phyloP scores from a whole-genome alignment of 768 basidiomycete genomes.

The Suillus subluteus region DNA sequence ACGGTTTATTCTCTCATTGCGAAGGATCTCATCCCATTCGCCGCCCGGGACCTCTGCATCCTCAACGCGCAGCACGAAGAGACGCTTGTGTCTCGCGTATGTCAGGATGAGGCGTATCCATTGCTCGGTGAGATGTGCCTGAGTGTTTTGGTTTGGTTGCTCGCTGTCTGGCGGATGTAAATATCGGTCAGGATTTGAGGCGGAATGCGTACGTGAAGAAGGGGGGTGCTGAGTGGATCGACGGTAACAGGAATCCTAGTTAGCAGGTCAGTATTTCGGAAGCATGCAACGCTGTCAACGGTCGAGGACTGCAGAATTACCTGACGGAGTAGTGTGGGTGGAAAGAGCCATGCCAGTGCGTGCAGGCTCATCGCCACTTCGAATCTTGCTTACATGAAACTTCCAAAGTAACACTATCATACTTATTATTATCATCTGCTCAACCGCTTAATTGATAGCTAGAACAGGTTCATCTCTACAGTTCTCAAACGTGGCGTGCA shows the following conservation, averaged over 20 bases:
- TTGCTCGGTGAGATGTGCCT: conserved; percentile 61
- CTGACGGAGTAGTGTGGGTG: conserved; percentile 58
- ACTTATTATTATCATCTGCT: too few species aligned
- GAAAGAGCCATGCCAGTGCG: conserved; percentile 51
- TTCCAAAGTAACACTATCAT: too few species aligned
- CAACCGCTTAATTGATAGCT: background rate
- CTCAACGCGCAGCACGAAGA: conserved; percentile 71
- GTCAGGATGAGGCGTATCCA: conserved; percentile 80
- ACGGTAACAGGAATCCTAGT: conserved; percentile 76
- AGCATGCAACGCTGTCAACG: background rate
- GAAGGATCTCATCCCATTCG: conserved; percentile 81
- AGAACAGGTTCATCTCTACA: background rate
- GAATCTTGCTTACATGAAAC: background rate
- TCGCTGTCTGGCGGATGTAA: conserved; percentile 50
- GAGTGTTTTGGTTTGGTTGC: conserved; percentile 73
- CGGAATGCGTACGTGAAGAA: conserved; percentile 77
- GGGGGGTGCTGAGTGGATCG: conserved; percentile 80
- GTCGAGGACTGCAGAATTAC: conserved; percentile 35
- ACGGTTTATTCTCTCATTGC: conserved; percentile 83
- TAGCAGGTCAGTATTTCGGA: conserved; percentile 12
- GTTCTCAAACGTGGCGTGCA: background rate
- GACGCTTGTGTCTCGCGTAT: conserved; percentile 69
- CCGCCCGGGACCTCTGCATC: conserved; percentile 67
- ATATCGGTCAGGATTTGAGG: background rate
- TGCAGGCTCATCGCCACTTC: background rate